Evolutionary conservation across 2,329 filamentous ascomycete genomes (phyloP).

Genomic region (Clonostachys rhizophaga): DNA sequence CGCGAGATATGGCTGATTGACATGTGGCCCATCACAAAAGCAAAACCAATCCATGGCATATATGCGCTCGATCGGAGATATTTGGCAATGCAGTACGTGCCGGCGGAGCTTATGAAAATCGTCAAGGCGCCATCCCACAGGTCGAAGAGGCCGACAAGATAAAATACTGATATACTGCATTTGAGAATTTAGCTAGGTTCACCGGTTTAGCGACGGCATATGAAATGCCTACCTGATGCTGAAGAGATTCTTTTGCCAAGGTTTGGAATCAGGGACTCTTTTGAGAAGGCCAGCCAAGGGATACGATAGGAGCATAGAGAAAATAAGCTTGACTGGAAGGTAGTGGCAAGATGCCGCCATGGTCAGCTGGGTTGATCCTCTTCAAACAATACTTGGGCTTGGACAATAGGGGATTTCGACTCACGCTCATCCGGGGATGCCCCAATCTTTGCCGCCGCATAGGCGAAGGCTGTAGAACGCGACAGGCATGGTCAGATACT

Average conservation of each 20-base stretch:
- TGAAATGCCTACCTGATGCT: slow-evolving; percentile 59
- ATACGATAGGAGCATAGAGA: slow-evolving; percentile 87
- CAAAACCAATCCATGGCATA: slow-evolving; percentile 97
- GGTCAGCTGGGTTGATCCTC: not conserved
- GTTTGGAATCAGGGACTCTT: slow-evolving; percentile 79
- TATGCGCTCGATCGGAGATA: slow-evolving; percentile 75
- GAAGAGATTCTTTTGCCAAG: slow-evolving; percentile 83
- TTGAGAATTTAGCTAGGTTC: not conserved
- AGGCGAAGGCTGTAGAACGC: slow-evolving; percentile 1
- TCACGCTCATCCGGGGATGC: slow-evolving; percentile 31
- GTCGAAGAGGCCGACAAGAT: slow-evolving; percentile 88
- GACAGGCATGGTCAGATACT: not conserved
- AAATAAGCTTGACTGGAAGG: slow-evolving; percentile 79
- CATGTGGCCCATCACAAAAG: slow-evolving; percentile 94
- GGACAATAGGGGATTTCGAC: slow-evolving; percentile 2
- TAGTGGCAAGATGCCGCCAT: not conserved
- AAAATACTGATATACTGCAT: slow-evolving; percentile 74
- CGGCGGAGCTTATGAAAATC: slow-evolving; percentile 72
- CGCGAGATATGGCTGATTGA: slow-evolving; percentile 83
- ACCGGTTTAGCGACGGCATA: not conserved
- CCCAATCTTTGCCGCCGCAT: not conserved
- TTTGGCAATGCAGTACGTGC: slow-evolving; percentile 77
- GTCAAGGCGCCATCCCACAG: slow-evolving; percentile 83
- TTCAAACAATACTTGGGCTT: not conserved
- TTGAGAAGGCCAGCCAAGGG: slow-evolving; percentile 86